A percentile compares a stretch with the other conserved stretches of the same genome.
phyloP scores from a whole-genome alignment of 495 filamentous ascomycete species.

The Chaetomium cochliodes region DNA sequence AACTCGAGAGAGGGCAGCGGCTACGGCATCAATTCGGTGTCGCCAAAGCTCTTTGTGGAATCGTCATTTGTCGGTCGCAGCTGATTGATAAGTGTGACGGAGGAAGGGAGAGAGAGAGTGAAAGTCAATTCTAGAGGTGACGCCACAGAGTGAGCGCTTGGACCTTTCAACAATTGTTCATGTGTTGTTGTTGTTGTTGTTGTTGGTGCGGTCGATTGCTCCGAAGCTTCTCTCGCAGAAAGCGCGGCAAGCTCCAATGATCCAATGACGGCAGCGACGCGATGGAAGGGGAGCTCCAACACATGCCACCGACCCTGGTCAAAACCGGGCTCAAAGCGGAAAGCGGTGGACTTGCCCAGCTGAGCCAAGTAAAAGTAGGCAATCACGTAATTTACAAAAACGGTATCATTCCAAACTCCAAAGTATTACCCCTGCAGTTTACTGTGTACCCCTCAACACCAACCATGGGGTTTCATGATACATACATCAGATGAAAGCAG shows the following conservation, averaged over 20 bases:
- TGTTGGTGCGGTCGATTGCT: not conserved
- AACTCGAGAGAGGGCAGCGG: not conserved
- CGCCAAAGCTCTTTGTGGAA: not conserved
- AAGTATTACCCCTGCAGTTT: not conserved
- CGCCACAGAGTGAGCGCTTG: not conserved
- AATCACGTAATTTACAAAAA: not conserved
- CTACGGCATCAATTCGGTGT: conserved; percentile 14
- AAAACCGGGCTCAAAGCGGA: not conserved
- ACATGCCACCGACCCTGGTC: not conserved
- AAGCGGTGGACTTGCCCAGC: not conserved
- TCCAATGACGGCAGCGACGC: conserved; percentile 11
- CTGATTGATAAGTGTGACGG: not conserved
- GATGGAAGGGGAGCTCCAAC: conserved; percentile 1
- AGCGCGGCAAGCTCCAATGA: conserved; percentile 11
- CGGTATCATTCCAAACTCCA: too few relatives aligned
- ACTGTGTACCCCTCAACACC: not conserved
- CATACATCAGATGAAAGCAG: not conserved
- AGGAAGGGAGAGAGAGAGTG: not conserved
- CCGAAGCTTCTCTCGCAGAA: not conserved
- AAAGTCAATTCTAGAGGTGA: not conserved
- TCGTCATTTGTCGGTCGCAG: conserved; percentile 10
- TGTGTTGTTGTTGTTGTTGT: not conserved
- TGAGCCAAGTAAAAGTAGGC: not conserved
- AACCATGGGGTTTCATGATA: not conserved
- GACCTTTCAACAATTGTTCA: not conserved